These are phyloP conservation scores for Leccinum subtestaceum DNA, from an alignment of 768 basidiomycete genomes.

Conservation along the genomic window DNA sequence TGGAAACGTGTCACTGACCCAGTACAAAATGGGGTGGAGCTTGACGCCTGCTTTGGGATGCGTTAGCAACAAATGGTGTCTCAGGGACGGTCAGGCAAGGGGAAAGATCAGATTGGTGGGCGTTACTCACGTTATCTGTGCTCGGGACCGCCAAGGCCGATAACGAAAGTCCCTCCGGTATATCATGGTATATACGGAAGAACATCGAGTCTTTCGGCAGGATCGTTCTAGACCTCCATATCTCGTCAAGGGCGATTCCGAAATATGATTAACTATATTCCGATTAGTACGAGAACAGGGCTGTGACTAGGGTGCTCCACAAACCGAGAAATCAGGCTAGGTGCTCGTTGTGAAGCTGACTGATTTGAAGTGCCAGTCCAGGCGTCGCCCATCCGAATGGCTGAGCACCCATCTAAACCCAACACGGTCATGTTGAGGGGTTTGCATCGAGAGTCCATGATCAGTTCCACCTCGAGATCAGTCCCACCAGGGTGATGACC, in stretches of 20 bases:
- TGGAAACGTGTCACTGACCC: slow-evolving; percentile 31
- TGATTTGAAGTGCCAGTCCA: slow-evolving; percentile 24
- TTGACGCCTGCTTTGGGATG: slow-evolving; percentile 27
- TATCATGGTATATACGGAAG: slow-evolving; percentile 25
- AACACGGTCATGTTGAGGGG: slow-evolving; percentile 41
- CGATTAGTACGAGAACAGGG: slow-evolving; percentile 35
- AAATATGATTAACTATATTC: slow-evolving; percentile 37
- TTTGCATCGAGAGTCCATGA: slow-evolving; percentile 49
- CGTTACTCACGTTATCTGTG: slow-evolving; percentile 32
- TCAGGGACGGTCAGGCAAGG: slow-evolving; percentile 14
- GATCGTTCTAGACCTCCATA: slow-evolving; percentile 43
- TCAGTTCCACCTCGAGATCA: slow-evolving; percentile 46
- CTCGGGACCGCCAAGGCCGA: slow-evolving; percentile 41
- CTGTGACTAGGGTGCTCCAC: slow-evolving; percentile 31
- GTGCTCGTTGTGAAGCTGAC: slow-evolving; percentile 34
- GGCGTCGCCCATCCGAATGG: slow-evolving; percentile 11
- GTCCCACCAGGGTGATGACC: slow-evolving; percentile 42
- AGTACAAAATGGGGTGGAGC: slow-evolving; percentile 41
- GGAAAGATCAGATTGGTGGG: neutral
- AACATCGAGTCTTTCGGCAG: slow-evolving; percentile 37
- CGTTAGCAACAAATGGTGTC: slow-evolving; percentile 27
- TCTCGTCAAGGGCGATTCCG: slow-evolving; percentile 32
- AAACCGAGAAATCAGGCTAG: slow-evolving; percentile 33
- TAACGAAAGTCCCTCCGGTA: slow-evolving; percentile 37
- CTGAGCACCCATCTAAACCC: slow-evolving; percentile 45